A percentile compares a stretch with the other conserved stretches of the same genome.
Conservation (phyloP, 2,329 filamentous ascomycete species). For the Aspergillus nomiae region DNA sequence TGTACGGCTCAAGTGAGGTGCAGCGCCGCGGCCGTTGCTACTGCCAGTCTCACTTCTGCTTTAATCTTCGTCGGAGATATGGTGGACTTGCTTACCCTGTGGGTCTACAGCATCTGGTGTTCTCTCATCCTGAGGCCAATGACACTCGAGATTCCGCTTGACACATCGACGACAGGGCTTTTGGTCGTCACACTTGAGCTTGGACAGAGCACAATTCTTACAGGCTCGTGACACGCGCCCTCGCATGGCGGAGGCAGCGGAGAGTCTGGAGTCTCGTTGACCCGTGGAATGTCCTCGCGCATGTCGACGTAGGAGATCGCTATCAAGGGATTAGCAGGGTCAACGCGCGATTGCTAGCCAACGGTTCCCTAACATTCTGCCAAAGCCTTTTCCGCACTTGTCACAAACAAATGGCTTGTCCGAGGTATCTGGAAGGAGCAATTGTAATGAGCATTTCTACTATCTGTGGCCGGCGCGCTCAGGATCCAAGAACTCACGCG, state of each 20-base stretch:
- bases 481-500: slow-evolving; percentile 38
- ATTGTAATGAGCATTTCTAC: not conserved
- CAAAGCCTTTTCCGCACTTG: slow-evolving; percentile 36
- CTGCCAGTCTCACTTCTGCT: not conserved
- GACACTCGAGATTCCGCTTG: slow-evolving; percentile 52
- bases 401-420: slow-evolving; percentile 38
- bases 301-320: not conserved
- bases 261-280: slow-evolving; percentile 17
- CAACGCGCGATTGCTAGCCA: not conserved
- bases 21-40: no score
- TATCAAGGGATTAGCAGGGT: not conserved
- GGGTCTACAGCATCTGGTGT: not conserved
- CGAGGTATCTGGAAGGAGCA: not conserved
- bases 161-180: slow-evolving; percentile 57
- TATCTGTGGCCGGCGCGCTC: not conserved
- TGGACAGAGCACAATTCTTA: slow-evolving; percentile 53
- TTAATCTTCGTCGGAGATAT: no score
- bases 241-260: slow-evolving; percentile 22
- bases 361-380: slow-evolving; percentile 27
- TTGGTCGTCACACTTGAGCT: slow-evolving; percentile 57
- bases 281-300: not conserved
- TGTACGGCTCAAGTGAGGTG: not conserved
- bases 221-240: slow-evolving; percentile 53
- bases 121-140: slow-evolving; percentile 23
- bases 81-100: not conserved